Conservation (phyloP, 495 filamentous ascomycete genomes). For the Margaritispora aquatica region DNA sequence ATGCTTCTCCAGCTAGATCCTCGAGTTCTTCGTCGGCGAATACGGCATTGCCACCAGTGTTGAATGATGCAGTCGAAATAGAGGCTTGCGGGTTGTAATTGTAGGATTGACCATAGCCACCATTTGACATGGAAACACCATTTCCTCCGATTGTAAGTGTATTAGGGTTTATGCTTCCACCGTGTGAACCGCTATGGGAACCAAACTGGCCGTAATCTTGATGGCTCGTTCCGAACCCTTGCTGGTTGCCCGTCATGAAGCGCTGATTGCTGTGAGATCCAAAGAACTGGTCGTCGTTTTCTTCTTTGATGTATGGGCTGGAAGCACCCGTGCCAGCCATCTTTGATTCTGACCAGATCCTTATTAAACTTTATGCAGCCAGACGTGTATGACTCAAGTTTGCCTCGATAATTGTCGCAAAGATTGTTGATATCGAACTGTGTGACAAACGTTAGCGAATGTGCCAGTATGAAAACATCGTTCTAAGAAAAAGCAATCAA, state of each 20-base stretch:
- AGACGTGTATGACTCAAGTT: conserved; percentile 2
- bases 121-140: conserved; percentile 22
- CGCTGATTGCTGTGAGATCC: conserved; percentile 36
- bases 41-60: conserved; percentile 34
- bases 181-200: conserved; percentile 50
- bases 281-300: conserved; percentile 62
- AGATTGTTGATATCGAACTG: conserved; percentile 14
- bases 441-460: conserved; percentile 24
- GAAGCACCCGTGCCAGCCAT: conserved; percentile 33
- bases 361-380: conserved; percentile 10
- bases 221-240: conserved; percentile 55
- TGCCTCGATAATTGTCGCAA: conserved; percentile 9
- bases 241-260: conserved; percentile 48
- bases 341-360: conserved; percentile 12
- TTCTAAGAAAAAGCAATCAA: conserved; percentile 13
- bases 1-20: conserved; percentile 30
- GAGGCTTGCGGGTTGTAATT: conserved; percentile 17
- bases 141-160: conserved; percentile 64
- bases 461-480: background rate
- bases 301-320: conserved; percentile 71
- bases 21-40: conserved; percentile 63
- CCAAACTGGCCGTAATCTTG: conserved; percentile 67
- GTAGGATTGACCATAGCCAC: conserved; percentile 16
- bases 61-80: conserved; percentile 25
- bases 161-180: conserved; percentile 74